Percentiles rank a stretch among this genome's conserved stretches.
These are phyloP conservation scores for Ceratocystis eucalypticola DNA, from an alignment of 2,329 filamentous ascomycete species.

Conservation along the genomic window DNA sequence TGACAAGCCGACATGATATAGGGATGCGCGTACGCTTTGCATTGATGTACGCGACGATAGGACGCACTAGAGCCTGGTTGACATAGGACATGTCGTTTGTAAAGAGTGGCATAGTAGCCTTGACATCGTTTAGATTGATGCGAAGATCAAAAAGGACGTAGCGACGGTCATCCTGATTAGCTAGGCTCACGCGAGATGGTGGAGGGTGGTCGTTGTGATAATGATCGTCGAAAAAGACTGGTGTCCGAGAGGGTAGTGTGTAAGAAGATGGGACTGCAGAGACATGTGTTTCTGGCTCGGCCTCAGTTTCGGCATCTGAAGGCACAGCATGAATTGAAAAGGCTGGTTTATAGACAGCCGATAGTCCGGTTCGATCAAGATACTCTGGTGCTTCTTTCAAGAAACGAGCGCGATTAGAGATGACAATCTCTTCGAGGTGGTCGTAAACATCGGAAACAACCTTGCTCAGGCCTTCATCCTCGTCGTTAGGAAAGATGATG, in stretches of 20 bases:
- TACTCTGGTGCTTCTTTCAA: slow-evolving; percentile 18
- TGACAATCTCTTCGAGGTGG: slow-evolving; percentile 83
- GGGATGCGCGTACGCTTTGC: slow-evolving; percentile 90
- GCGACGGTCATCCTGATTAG: slow-evolving; percentile 47
- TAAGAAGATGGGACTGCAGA: slow-evolving; percentile 16
- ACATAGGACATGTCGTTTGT: slow-evolving; percentile 85
- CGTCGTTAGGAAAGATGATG: slow-evolving; percentile 82
- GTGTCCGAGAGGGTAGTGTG: slow-evolving; percentile 14
- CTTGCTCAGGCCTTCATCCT: slow-evolving; percentile 78
- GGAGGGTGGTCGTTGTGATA: slow-evolving; percentile 17
- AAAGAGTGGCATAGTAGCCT: slow-evolving; percentile 84
- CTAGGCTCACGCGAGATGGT: slow-evolving; percentile 1
- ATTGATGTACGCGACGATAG: slow-evolving; percentile 97
- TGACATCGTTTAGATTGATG: slow-evolving; percentile 90
- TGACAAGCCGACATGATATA: slow-evolving; percentile 86
- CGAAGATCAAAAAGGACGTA: slow-evolving; percentile 88
- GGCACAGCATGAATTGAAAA: slow-evolving; percentile 15
- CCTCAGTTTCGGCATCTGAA: background rate
- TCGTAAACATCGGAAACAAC: slow-evolving; percentile 97
- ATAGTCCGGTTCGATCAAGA: slow-evolving; percentile 18
- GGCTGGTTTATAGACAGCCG: slow-evolving; percentile 17
- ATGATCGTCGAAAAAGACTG: slow-evolving; percentile 17
- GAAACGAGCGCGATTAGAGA: slow-evolving; percentile 44
- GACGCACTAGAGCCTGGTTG: slow-evolving; percentile 86
- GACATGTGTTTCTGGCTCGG: slow-evolving; percentile 11